Conservation (phyloP, 805 yeast genomes). For the Zygoascus biomembranicola region DNA sequence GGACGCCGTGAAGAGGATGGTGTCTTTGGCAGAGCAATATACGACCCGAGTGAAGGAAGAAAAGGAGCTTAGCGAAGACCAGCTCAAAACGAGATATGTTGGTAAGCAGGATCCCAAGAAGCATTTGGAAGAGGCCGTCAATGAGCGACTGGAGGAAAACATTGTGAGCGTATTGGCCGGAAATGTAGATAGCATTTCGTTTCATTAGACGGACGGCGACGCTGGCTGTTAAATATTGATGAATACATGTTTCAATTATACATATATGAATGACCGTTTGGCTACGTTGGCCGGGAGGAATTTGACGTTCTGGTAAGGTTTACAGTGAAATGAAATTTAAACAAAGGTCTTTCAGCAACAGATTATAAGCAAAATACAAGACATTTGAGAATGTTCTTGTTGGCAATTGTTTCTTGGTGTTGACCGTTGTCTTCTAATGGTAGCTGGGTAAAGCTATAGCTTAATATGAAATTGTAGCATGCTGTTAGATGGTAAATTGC, state of each 20-base stretch:
- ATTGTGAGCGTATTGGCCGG: conserved; percentile 82
- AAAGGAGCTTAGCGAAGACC: conserved; percentile 77
- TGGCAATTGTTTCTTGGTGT: too few species aligned
- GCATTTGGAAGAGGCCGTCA: conserved; percentile 86
- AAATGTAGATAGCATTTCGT: conserved; percentile 83
- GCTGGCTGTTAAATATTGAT: not conserved
- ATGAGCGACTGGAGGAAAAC: conserved; percentile 78
- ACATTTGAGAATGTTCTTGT: too few species aligned
- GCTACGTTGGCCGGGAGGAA: too few species aligned
- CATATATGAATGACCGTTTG: too few species aligned
- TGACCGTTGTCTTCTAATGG: too few species aligned
- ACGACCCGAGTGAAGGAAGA: conserved; percentile 89
- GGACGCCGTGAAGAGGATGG: conserved; percentile 68
- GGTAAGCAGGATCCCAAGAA: conserved; percentile 99
- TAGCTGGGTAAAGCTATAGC: too few species aligned
- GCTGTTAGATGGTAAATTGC: too few species aligned
- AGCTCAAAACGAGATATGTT: conserved; percentile 89
- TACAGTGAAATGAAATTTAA: too few species aligned
- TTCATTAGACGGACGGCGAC: conserved; percentile 25
- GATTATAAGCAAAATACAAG: too few species aligned
- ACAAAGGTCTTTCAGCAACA: too few species aligned
- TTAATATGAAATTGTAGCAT: too few species aligned
- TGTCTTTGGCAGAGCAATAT: conserved; percentile 81
- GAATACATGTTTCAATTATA: not conserved
- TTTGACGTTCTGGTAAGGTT: too few species aligned